Conservation (phyloP, 345 rosid genomes). For the Hypericum perforatum region DNA sequence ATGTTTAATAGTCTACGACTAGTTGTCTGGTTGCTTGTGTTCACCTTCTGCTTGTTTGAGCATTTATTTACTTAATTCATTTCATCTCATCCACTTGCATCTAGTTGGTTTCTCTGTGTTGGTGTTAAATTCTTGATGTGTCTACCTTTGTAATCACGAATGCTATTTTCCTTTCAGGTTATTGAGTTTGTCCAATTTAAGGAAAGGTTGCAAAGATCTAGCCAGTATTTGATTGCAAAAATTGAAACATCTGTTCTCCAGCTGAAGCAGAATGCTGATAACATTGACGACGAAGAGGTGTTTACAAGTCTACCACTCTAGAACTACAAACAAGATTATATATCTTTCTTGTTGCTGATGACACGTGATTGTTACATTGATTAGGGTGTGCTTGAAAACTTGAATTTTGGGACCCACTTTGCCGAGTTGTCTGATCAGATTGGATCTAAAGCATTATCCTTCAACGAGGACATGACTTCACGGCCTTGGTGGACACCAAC, state of each 20-base stretch:
- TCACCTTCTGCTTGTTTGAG: too few species aligned
- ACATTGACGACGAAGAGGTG: slow-evolving; percentile 75
- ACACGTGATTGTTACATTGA: slow-evolving; percentile 12
- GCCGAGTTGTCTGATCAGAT: slow-evolving; percentile 76
- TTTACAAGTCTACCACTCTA: slow-evolving; percentile 4
- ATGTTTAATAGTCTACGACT: too few species aligned
- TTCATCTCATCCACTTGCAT: too few species aligned
- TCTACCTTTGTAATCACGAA: slow-evolving; percentile 1
- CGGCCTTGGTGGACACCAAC: slow-evolving; percentile 98
- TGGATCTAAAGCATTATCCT: slow-evolving; percentile 52
- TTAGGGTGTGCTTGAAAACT: slow-evolving; percentile 61
- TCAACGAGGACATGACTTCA: slow-evolving; percentile 80
- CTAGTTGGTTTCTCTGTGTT: neutral
- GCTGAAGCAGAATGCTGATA: slow-evolving; percentile 66
- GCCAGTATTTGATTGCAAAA: slow-evolving; percentile 64
- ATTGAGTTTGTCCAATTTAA: slow-evolving; percentile 94
- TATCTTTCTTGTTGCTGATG: slow-evolving; percentile 5
- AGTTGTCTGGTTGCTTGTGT: too few species aligned
- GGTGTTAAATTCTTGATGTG: neutral
- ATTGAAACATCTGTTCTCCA: slow-evolving; percentile 67
- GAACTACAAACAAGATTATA: neutral
- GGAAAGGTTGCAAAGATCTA: slow-evolving; percentile 69
- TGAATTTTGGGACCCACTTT: slow-evolving; percentile 55
- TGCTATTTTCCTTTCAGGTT: slow-evolving; percentile 43
- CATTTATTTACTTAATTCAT: too few species aligned